Base-by-base conservation (phyloP, 2,329 filamentous ascomycete genomes). In the Xylaria sp. region DNA sequence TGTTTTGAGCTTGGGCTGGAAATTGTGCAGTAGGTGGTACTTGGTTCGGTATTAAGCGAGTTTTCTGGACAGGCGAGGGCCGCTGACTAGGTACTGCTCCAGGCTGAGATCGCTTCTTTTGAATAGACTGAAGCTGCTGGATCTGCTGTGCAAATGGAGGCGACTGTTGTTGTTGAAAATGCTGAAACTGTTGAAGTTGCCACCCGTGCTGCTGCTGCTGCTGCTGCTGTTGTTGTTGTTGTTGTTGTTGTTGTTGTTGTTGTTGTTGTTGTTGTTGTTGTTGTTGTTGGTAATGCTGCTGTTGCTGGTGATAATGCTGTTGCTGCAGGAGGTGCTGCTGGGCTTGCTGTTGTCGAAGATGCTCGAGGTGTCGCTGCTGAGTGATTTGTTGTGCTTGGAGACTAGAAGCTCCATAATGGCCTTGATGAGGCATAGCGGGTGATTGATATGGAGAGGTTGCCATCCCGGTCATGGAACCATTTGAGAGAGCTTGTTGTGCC, bases 131-230 rank as follows among this genome's bases (percentile, higher is more conserved):
- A 59, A 55, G 39, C 60, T 62, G 66, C 15, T 68, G 65, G 36
- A 49, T 12, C 15, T 13, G 59, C 39, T 68, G 57, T 23, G 39
- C 59, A 9, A 39, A 39, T 52, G 66, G 13, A 28, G 31, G 54
- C 23, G 48, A 23, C 46, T n/a, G 23, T 0, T 15, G 25, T 13
- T 43, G 46, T 12, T 56, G 48, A 2, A 33, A 28, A 15, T 59
- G 65, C 25, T 64, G 68, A 8, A 49, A 63, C 36, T 55, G 61
- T 13, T 64, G 55, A 2, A 28, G 49, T 15, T 31, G 33, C 23
- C 33, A 41, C 49, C 68, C 68, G 59, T 69, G 70, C 8, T 62
- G 49, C 23, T 67, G 62, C 28, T 64, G 68, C 5, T 67, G 49
- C 7, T 41, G 65, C 15, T 63, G 60, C 36, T 59, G 59, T 20